Evolutionary conservation across 176 grass and related monocot species (phyloP), one percentile per base, ranked within the genome.

Genomic region (Pontederia paniculata): DNA sequence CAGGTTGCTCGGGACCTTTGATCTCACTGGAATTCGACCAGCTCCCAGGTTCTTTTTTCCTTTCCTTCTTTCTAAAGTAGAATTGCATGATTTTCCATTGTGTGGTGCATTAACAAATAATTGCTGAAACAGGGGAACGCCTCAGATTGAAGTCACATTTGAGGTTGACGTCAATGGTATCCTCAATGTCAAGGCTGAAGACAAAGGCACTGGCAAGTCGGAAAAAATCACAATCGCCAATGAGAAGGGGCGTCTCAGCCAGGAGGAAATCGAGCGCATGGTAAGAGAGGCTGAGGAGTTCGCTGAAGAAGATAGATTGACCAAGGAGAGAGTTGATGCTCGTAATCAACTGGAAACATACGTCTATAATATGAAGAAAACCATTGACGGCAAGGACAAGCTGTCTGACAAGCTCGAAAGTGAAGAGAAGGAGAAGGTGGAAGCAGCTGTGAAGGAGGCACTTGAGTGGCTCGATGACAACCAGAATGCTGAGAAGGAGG

Each of bases 171-270:
- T 71, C 20, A 81, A 81, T 2, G 78, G 78, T 2, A 81, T 81
- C 46, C 59, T 81, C 8, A 81, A 81, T 15, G 78, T 81, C 16
- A 75, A 61, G 65, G 78, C 78, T 11, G 78, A 81, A 50, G 78
- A 81, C 28, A 81, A 81, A 52, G 78, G 72, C 62, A 81, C 78
- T 5, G 72, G 78, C 66, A 81, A 75, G 66, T 75, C 78, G 0
- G 78, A 81, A 51, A 81, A 81, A 49, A 81, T 81, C 66, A 81
- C 78, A n/a, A 81, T 81, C 72, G 75, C 78, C 47, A 81, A 81
- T 0, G 78, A 81, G 18, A 81, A 75, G 23, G 78, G 78, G 10
- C 78, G 78, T n/a, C 66, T 81, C 21, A 75, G 72, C 59, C 78
- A 75, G 47, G 78, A 81, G 48, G 78, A 81, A 55, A 81, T 81